Percentiles rank a stretch among this genome's conserved stretches.
Evolutionary conservation across 2,329 filamentous ascomycete genomes (phyloP).

Genomic region (Epichloe baconii): DNA sequence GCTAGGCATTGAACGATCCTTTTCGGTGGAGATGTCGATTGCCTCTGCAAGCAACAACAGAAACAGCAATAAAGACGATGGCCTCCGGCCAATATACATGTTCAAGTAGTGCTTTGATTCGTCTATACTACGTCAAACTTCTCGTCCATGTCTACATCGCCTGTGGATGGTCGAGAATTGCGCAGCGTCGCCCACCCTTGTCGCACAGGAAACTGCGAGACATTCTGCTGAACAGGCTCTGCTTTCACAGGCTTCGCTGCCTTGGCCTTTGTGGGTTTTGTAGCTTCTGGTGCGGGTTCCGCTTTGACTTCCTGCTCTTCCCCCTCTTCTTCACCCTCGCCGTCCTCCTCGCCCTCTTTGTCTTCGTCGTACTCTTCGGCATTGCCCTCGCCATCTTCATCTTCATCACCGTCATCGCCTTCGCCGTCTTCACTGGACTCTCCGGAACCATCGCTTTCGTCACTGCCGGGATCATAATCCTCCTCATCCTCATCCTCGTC

Average conservation of each 20-base stretch:
- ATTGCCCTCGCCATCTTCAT: conserved; percentile 27
- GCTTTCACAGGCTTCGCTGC: conserved; percentile 5
- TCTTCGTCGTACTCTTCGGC: conserved; percentile 26
- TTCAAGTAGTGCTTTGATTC: neutral
- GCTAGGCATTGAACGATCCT: no score
- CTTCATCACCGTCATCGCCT: conserved; percentile 36
- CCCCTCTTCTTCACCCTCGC: conserved; percentile 14
- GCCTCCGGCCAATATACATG: no score
- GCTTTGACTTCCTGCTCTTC: conserved; percentile 9
- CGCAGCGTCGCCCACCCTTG: conserved; percentile 20
- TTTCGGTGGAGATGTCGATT: no score
- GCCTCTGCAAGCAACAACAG: no score
- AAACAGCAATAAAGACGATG: no score
- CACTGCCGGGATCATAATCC: conserved; percentile 51
- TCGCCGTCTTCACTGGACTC: conserved; percentile 36
- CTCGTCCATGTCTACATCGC: conserved; percentile 20
- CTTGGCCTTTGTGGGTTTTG: conserved; percentile 2
- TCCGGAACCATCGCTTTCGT: conserved; percentile 46
- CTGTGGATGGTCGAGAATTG: conserved; percentile 9
- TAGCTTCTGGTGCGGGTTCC: conserved; percentile 1
- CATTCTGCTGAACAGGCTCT: neutral
- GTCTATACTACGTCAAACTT: conserved; percentile 20
- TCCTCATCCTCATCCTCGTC: conserved; percentile 53
- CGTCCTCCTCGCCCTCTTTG: conserved; percentile 20
- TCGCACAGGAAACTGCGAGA: conserved; percentile 12